A percentile compares a stretch with the other conserved stretches of the same genome.
phyloP scores from a whole-genome alignment of 2,329 filamentous ascomycete species.

The Exophiala mesophila region DNA sequence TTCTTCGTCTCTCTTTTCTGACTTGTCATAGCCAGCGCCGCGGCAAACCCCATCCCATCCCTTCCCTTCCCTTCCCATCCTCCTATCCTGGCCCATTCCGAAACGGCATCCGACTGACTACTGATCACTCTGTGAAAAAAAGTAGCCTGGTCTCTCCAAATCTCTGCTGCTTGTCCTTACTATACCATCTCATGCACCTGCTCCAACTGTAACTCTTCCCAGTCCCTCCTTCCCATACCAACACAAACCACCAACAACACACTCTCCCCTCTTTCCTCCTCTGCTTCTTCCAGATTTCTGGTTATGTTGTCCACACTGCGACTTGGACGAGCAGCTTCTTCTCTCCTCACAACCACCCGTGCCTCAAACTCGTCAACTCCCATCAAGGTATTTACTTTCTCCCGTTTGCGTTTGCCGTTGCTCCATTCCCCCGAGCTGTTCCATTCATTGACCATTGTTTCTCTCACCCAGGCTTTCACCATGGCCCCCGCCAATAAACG shows the following conservation, averaged over 20 bases:
- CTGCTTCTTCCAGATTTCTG: constrained; percentile 9
- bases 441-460: background rate
- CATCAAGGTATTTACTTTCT: constrained; percentile 16
- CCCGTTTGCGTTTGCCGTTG: too few species aligned
- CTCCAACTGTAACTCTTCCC: constrained; percentile 1
- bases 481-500: constrained; percentile 30
- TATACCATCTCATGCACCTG: background rate
- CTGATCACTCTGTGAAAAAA: background rate
- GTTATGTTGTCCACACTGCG: constrained; percentile 23
- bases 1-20: background rate
- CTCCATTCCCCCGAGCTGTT: background rate
- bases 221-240: background rate
- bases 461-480: constrained; percentile 18
- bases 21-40: background rate
- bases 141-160: background rate
- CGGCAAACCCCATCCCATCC: constrained; percentile 4
- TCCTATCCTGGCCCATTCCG: too few species aligned
- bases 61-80: background rate
- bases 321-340: constrained; percentile 19
- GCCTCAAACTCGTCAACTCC: constrained; percentile 12
- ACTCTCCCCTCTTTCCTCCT: constrained; percentile 7
- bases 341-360: constrained; percentile 19
- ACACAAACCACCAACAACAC: too few species aligned
- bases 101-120: background rate
- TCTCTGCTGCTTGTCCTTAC: background rate